A percentile compares a stretch with the other conserved stretches of the same genome.
Conservation (phyloP, 2,329 filamentous ascomycete genomes). For the Phoma herbarum region DNA sequence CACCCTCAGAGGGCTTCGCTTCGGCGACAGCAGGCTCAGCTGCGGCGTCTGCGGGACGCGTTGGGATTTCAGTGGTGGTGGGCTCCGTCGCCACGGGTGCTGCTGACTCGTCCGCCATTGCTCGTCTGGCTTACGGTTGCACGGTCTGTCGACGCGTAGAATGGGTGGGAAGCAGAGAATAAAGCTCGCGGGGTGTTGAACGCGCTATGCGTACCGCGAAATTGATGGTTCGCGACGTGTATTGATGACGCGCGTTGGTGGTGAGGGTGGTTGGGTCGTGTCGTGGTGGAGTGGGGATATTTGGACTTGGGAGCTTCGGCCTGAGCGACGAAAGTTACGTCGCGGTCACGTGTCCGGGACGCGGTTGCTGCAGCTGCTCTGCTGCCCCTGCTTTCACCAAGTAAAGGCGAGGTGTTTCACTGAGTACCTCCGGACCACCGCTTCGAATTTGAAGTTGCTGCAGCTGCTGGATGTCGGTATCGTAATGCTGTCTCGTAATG, state of each 20-base stretch:
- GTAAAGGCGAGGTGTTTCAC: conserved; percentile 37
- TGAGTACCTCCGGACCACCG: conserved; percentile 19
- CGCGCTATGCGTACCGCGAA: conserved; percentile 38
- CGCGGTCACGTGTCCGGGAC: conserved; percentile 33
- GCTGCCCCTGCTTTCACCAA: conserved; percentile 21
- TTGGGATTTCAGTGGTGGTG: conserved; percentile 38
- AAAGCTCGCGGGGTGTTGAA: conserved; percentile 34
- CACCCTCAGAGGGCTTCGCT: conserved; percentile 39
- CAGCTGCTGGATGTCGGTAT: conserved; percentile 34
- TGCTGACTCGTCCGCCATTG: conserved; percentile 51
- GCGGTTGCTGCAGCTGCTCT: conserved; percentile 27
- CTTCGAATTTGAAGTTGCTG: conserved; percentile 27
- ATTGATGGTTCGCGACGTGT: conserved; percentile 43
- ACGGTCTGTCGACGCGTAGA: conserved; percentile 50
- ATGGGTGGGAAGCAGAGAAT: conserved; percentile 42
- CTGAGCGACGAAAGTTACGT: background rate
- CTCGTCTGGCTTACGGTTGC: conserved; percentile 43
- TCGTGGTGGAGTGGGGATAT: conserved; percentile 40
- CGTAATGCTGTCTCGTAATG: conserved; percentile 34
- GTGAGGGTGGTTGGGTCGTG: conserved; percentile 44
- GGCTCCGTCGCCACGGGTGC: conserved; percentile 39
- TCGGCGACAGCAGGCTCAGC: conserved; percentile 41
- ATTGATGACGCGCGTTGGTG: conserved; percentile 50
- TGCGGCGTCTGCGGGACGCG: conserved; percentile 42
- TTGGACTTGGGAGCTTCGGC: conserved; percentile 30